Evolutionary conservation across 176 grass and related monocot genomes (phyloP).

Genomic region (Aegilops sharonensis): DNA sequence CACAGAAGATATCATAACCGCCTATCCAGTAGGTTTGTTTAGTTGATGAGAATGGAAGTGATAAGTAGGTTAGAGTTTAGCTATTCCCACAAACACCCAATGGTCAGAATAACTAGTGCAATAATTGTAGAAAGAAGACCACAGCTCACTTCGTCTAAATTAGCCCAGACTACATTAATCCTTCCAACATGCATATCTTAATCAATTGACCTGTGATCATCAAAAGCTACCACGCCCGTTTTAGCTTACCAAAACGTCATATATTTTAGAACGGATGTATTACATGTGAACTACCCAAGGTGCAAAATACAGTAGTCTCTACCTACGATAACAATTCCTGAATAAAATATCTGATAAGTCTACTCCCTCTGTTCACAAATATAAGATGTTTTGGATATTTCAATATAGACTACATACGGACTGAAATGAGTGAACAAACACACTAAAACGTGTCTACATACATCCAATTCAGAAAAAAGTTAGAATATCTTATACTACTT

Average conservation of each 20-base stretch:
- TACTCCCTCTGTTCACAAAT: too few species aligned
- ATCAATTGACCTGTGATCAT: not conserved
- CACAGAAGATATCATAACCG: not conserved
- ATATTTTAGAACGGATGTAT: too few species aligned
- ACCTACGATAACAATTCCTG: not conserved
- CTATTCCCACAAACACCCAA: not conserved
- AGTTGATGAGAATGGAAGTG: not conserved
- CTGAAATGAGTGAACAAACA: too few species aligned
- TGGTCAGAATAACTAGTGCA: not conserved
- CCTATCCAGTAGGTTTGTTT: slow-evolving; percentile 3
- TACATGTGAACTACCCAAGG: slow-evolving; percentile 20
- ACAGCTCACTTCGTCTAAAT: not conserved
- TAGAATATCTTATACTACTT: too few species aligned
- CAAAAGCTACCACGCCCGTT: not conserved
- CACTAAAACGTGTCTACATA: too few species aligned
- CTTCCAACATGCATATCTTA: not conserved
- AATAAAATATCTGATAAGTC: not conserved
- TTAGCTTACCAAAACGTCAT: too few species aligned
- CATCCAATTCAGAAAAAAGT: too few species aligned
- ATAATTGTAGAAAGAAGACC: not conserved
- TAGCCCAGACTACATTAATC: not conserved
- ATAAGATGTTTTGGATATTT: too few species aligned
- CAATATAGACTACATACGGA: too few species aligned
- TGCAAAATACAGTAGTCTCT: slow-evolving; percentile 18
- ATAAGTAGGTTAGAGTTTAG: slow-evolving; percentile 19